Evolutionary conservation across 148 eudicot genomes (phyloP).

Genomic region (Rhododendron simsii): DNA sequence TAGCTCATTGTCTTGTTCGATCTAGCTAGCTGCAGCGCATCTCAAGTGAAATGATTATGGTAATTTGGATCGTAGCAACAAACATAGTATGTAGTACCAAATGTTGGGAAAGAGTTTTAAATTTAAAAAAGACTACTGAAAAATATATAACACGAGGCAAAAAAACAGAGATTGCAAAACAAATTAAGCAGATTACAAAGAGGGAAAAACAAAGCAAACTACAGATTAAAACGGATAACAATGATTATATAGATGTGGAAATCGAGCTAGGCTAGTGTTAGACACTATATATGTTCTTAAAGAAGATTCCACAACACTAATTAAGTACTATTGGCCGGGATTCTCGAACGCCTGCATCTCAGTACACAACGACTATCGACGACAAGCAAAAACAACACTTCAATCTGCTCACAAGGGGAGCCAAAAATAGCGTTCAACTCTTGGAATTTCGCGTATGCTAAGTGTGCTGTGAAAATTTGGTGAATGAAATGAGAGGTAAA

Average conservation of each 20-base stretch:
- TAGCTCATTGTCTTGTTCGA: neutral
- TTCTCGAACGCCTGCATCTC: too few species aligned
- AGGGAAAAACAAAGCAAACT: neutral
- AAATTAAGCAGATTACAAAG: neutral
- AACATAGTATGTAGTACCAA: neutral
- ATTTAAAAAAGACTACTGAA: neutral
- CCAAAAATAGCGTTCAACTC: too few species aligned
- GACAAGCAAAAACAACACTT: too few species aligned
- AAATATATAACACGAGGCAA: neutral
- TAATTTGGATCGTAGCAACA: neutral
- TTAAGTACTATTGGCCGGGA: too few species aligned
- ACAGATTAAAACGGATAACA: neutral
- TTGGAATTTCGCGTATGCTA: too few species aligned
- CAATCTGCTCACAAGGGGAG: too few species aligned
- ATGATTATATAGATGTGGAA: neutral
- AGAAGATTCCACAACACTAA: neutral
- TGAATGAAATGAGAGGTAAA: too few species aligned
- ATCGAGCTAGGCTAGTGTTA: neutral
- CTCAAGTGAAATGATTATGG: neutral
- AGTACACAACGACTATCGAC: too few species aligned
- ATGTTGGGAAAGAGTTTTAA: neutral
- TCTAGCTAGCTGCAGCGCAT: neutral
- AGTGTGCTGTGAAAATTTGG: too few species aligned
- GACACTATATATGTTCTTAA: too few species aligned
- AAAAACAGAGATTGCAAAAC: neutral